Conservation (phyloP, 2,329 filamentous ascomycete genomes). For the Alternaria brassicicola region DNA sequence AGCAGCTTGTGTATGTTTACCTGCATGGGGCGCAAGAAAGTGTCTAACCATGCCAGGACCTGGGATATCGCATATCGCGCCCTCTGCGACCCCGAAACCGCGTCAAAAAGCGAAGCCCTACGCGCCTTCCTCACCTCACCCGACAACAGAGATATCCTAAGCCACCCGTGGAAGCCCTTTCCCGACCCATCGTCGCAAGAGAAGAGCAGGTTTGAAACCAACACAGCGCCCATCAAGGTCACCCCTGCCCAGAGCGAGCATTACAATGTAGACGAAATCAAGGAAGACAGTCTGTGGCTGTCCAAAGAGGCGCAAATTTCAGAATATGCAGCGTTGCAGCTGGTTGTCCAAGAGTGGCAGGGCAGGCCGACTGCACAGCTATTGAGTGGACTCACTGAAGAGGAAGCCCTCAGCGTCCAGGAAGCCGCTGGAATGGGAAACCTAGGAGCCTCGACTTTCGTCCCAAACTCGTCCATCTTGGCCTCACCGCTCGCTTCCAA, state of each 20-base stretch:
- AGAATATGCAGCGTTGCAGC: slow-evolving; percentile 79
- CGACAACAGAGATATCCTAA: slow-evolving; percentile 71
- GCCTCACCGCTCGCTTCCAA: slow-evolving; percentile 31
- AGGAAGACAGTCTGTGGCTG: slow-evolving; percentile 85
- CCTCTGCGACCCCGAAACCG: slow-evolving; percentile 57
- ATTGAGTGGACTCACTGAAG: slow-evolving; percentile 72
- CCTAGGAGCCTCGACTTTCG: slow-evolving; percentile 59
- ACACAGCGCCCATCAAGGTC: slow-evolving; percentile 85
- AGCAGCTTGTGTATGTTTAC: slow-evolving; percentile 74
- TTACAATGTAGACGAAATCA: slow-evolving; percentile 79
- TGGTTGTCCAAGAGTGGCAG: slow-evolving; percentile 85
- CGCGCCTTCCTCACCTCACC: slow-evolving; percentile 73
- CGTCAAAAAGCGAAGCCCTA: slow-evolving; percentile 51
- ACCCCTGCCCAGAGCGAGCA: slow-evolving; percentile 69
- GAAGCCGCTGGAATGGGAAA: slow-evolving; percentile 73
- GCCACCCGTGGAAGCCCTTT: slow-evolving; percentile 72
- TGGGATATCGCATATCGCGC: slow-evolving; percentile 64
- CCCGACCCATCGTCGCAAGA: slow-evolving; percentile 65
- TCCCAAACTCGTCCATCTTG: slow-evolving; percentile 52
- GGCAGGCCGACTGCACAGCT: slow-evolving; percentile 75
- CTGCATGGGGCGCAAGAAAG: not conserved
- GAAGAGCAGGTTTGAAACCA: slow-evolving; percentile 77
- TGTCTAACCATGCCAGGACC: slow-evolving; percentile 59
- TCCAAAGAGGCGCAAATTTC: slow-evolving; percentile 79
- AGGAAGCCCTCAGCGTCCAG: slow-evolving; percentile 77